A percentile compares a stretch with the other conserved stretches of the same genome.
Evolutionary conservation across 345 rosid species (phyloP).

Genomic region (Gossypium herbaceum): DNA sequence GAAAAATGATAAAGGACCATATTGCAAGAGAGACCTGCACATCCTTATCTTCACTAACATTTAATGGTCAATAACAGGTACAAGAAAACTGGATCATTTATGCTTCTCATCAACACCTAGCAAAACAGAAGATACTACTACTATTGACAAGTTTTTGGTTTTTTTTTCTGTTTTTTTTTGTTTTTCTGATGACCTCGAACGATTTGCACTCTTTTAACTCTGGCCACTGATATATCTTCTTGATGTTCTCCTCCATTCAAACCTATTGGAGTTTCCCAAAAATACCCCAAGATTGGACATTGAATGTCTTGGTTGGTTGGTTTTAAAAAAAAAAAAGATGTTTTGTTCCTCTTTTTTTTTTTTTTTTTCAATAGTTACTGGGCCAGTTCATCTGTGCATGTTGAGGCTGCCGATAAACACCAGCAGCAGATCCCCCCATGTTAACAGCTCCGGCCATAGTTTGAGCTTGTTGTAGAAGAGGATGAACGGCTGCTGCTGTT

Average conservation of each 20-base stretch:
- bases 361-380: constrained; percentile 53
- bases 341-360: constrained; percentile 20
- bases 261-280: constrained; percentile 38
- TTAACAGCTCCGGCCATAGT: constrained; percentile 64
- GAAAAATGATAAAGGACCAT: constrained; percentile 29
- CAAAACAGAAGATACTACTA: constrained; percentile 39
- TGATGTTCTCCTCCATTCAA: constrained; percentile 29
- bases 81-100: constrained; percentile 31
- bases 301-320: constrained; percentile 29
- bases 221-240: constrained; percentile 30
- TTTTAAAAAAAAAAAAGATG: constrained; percentile 15
- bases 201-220: constrained; percentile 31
- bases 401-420: constrained; percentile 87
- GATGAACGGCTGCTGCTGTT: constrained; percentile 62
- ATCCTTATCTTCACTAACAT: constrained; percentile 42
- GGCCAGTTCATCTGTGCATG: constrained; percentile 93
- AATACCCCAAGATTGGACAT: constrained; percentile 35
- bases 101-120: constrained; percentile 26
- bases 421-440: constrained; percentile 68
- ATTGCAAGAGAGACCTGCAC: constrained; percentile 38
- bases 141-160: constrained; percentile 17
- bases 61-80: constrained; percentile 39
- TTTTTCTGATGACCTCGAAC: constrained; percentile 13
- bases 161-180: constrained; percentile 8
- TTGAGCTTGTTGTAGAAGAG: constrained; percentile 76